Percentiles rank a stretch among this genome's conserved stretches.
Evolutionary conservation across 2,329 filamentous ascomycete genomes (phyloP).

Genomic region (Pseudocercospora musae): DNA sequence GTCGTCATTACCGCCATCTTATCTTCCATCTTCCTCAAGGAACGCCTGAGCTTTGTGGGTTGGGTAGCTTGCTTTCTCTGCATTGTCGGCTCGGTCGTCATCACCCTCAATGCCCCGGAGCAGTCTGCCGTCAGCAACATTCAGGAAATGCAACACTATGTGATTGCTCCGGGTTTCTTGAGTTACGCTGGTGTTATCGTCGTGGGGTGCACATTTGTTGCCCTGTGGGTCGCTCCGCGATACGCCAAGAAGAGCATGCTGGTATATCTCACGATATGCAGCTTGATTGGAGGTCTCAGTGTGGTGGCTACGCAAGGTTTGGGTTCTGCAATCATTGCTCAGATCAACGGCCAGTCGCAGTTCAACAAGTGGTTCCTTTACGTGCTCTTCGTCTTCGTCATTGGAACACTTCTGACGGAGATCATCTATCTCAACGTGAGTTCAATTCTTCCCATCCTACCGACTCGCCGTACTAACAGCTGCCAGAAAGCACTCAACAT

Average conservation of each 20-base stretch:
- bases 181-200: slow-evolving; percentile 80
- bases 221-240: slow-evolving; percentile 76
- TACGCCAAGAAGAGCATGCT: slow-evolving; percentile 98
- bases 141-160: slow-evolving; percentile 86
- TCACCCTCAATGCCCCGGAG: slow-evolving; percentile 87
- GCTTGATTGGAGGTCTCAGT: slow-evolving; percentile 86
- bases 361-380: slow-evolving; percentile 99
- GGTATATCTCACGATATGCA: slow-evolving; percentile 95
- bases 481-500: slow-evolving; percentile 95
- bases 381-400: slow-evolving; percentile 84
- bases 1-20: slow-evolving; percentile 90
- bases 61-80: slow-evolving; percentile 96
- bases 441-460: slow-evolving; percentile 27
- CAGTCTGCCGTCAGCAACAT: slow-evolving; percentile 83
- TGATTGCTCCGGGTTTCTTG: slow-evolving; percentile 82
- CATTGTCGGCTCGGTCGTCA: slow-evolving; percentile 87
- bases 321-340: slow-evolving; percentile 84
- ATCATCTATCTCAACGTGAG: slow-evolving; percentile 94
- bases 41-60: slow-evolving; percentile 89
- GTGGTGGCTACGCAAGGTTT: slow-evolving; percentile 93
- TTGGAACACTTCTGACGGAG: slow-evolving; percentile 84
- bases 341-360: slow-evolving; percentile 75
- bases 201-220: slow-evolving; percentile 66
- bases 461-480: slow-evolving; percentile 16
- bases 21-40: slow-evolving; percentile 92